Evolutionary conservation across 768 basidiomycete species (phyloP), one percentile per base, ranked within the genome.

Genomic region (Mycena galericulata): DNA sequence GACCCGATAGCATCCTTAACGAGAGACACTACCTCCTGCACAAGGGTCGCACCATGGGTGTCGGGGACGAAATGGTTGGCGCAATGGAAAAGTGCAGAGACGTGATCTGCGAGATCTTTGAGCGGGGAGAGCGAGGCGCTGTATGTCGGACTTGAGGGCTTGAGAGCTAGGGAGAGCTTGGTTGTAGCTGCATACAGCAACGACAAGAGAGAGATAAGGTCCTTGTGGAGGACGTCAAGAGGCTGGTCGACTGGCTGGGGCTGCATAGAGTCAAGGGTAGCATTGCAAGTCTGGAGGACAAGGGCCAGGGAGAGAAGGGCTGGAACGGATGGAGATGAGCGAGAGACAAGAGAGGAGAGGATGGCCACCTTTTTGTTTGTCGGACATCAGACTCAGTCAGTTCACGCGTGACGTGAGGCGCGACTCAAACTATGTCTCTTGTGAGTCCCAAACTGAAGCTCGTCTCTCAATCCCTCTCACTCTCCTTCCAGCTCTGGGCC

Each of bases 81-180:
- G 59, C 87, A 90, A 70, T 88, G 87, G 0, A 84, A 79, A 49
- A 91, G 78, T 0, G 86, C 84, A 14, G 85, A 78, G 50, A 86
- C 74, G 61, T 87, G 84, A 29, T 82, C 79, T 4, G 85, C 78
- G 45, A 90, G 79, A 67, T 91, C 90, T 62, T 80, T 85, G 60
- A 91, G 81, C 26, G 90, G 83, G 10, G 82, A 69, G 15, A 87
- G 72, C 15, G 88, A 80, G 1, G 90, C 87, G 3, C 81, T 73
- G 72, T 87, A 85, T 6, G 88, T 80, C 1, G 88, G 88, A 0
- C 83, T 80, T 4, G 87, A 77, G 7, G 90, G 89, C 46, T 90
- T 92, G 56, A 92, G 82, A 1, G 86, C 82, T 36, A 93, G 84
- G 5, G 92, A 82, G 27, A 91, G 76, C 73, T 90, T 92, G 22